These are phyloP conservation scores for Pneumocystis wakefieldiae DNA, from an alignment of 1,139 yeast genomes.

Conservation along the genomic window DNA sequence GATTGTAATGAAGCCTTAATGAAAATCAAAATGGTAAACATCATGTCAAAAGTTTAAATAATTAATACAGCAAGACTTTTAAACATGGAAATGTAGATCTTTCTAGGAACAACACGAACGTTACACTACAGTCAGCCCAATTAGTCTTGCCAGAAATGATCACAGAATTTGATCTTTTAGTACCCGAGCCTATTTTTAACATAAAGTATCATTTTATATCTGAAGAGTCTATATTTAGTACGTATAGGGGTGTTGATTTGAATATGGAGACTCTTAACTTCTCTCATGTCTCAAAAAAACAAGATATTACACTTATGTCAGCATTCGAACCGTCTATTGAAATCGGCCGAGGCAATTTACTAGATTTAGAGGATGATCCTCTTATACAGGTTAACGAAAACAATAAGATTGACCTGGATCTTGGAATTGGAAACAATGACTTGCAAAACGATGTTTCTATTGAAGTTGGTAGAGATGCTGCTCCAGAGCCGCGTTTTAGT, in stretches of 20 bases:
- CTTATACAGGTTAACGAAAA: slow-evolving; percentile 11
- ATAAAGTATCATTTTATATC: slow-evolving; percentile 6
- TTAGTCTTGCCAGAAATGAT: slow-evolving; percentile 59
- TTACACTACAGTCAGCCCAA: slow-evolving; percentile 27
- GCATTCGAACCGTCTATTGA: slow-evolving; percentile 2
- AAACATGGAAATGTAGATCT: slow-evolving; percentile 35
- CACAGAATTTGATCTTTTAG: slow-evolving; percentile 51
- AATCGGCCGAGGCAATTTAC: slow-evolving; percentile 8
- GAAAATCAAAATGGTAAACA: slow-evolving; percentile 43
- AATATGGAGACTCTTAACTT: slow-evolving; percentile 19
- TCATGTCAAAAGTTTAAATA: background rate
- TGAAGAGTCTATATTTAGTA: slow-evolving; percentile 16
- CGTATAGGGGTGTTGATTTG: slow-evolving; percentile 17
- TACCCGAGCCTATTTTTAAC: slow-evolving; percentile 14
- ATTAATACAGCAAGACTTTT: slow-evolving; percentile 31
- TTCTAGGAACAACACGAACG: slow-evolving; percentile 32
- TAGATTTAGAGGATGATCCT: slow-evolving; percentile 1
- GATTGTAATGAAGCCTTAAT: slow-evolving; percentile 70
- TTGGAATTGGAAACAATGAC: slow-evolving; percentile 8
- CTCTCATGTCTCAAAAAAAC: slow-evolving; percentile 1
- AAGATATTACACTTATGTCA: background rate
- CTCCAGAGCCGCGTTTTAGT: slow-evolving; percentile 15
- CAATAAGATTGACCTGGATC: slow-evolving; percentile 13
- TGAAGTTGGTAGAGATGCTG: slow-evolving; percentile 40
- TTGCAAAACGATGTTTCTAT: slow-evolving; percentile 34